phyloP scores from a whole-genome alignment of 768 basidiomycete genomes.

The Suillus placidus region DNA sequence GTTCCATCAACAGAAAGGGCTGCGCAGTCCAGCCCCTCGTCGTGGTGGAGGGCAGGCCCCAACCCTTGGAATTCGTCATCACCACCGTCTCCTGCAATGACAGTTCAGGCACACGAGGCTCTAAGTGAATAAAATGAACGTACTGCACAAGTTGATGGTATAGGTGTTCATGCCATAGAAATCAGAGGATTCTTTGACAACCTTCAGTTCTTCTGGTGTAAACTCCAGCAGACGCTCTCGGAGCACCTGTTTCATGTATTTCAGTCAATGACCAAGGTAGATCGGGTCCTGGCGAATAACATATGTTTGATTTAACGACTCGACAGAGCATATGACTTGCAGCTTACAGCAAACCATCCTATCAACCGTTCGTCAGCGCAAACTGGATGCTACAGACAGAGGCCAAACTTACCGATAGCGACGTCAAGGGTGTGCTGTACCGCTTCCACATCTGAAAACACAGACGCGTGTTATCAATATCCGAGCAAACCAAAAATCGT shows the following conservation, averaged over 20 bases:
- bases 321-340: neutral
- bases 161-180: constrained; percentile 79
- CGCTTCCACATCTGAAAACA: constrained; percentile 56
- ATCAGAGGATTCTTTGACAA: constrained; percentile 67
- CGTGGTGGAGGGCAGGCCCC: constrained; percentile 12
- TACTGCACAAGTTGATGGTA: constrained; percentile 64
- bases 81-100: constrained; percentile 53
- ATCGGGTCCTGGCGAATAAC: constrained; percentile 54
- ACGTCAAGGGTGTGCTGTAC: constrained; percentile 75
- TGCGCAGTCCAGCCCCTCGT: no score
- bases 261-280: constrained; percentile 72
- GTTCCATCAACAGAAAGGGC: no score
- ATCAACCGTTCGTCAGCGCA: constrained; percentile 20
- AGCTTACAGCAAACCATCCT: constrained; percentile 63
- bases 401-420: constrained; percentile 58
- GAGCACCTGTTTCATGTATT: constrained; percentile 56
- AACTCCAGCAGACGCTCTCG: constrained; percentile 61
- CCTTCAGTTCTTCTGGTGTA: constrained; percentile 53
- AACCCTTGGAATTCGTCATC: constrained; percentile 66
- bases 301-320: neutral
- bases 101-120: neutral
- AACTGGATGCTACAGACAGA: constrained; percentile 27
- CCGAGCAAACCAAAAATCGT: neutral
- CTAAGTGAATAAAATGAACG: constrained; percentile 22
- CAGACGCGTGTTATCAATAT: constrained; percentile 9